phyloP scores from a whole-genome alignment of 1,139 yeast genomes.

The Pichia sp. region DNA sequence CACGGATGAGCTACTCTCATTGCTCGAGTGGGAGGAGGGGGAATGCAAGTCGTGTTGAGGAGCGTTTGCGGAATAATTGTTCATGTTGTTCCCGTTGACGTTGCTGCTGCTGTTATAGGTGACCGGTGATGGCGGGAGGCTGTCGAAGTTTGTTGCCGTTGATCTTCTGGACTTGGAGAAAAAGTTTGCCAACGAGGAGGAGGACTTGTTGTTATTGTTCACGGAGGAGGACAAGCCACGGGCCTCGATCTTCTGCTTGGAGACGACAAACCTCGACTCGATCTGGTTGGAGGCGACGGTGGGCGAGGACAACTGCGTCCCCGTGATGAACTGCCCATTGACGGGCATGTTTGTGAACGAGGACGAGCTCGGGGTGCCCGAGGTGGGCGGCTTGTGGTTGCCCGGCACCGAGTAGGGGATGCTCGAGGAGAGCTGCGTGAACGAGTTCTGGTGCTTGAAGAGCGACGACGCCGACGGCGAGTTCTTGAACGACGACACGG shows the following conservation, averaged over 20 bases:
- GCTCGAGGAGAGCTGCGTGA: conserved; percentile 46
- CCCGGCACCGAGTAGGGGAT: conserved; percentile 77
- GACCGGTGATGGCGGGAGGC: conserved; percentile 25
- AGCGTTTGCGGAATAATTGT: conserved; percentile 6
- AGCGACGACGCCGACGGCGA: conserved; percentile 23
- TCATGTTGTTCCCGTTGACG: conserved; percentile 9
- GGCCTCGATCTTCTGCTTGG: conserved; percentile 64
- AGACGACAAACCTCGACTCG: conserved; percentile 68
- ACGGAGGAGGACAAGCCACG: conserved; percentile 21
- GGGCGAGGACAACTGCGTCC: conserved; percentile 67
- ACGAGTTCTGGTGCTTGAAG: conserved; percentile 34
- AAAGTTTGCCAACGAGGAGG: conserved; percentile 47
- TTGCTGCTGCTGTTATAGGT: conserved; percentile 17
- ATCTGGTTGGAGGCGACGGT: conserved; percentile 49
- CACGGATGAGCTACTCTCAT: conserved; percentile 13
- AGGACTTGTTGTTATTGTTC: conserved; percentile 31
- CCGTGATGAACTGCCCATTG: conserved; percentile 55
- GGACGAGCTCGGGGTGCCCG: conserved; percentile 14
- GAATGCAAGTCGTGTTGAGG: conserved; percentile 21
- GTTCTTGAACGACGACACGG: conserved; percentile 15
- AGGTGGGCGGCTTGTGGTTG: conserved; percentile 34
- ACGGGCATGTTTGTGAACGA: conserved; percentile 30
- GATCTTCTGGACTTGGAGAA: conserved; percentile 41
- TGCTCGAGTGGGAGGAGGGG: conserved; percentile 27
- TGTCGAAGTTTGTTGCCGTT: conserved; percentile 25